Evolutionary conservation across 2,329 filamentous ascomycete genomes (phyloP).

Genomic region (Chaetoscypha palmicola): DNA sequence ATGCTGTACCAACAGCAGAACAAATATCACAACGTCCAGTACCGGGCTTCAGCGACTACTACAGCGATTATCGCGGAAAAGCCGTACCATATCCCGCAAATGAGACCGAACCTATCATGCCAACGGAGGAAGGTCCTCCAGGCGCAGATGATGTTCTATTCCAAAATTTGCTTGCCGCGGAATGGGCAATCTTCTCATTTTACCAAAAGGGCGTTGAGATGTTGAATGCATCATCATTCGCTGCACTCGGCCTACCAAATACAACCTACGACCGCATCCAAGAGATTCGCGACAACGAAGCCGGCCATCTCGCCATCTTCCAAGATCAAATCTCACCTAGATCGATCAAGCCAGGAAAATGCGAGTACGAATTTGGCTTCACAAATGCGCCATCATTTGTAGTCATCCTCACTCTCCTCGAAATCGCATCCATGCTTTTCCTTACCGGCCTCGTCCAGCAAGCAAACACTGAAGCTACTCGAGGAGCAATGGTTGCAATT

Average conservation of each 20-base stretch:
- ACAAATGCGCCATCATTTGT: slow-evolving; percentile 22
- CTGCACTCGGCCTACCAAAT: slow-evolving; percentile 32
- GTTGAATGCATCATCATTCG: slow-evolving; percentile 34
- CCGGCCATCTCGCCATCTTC: slow-evolving; percentile 39
- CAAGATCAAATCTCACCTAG: slow-evolving; percentile 37
- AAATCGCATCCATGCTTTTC: slow-evolving; percentile 36
- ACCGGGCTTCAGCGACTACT: slow-evolving; percentile 31
- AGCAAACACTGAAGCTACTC: slow-evolving; percentile 30
- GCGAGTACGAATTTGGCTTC: slow-evolving; percentile 30
- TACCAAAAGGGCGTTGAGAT: slow-evolving; percentile 37
- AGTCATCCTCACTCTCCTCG: slow-evolving; percentile 32
- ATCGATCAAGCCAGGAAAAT: slow-evolving; percentile 36
- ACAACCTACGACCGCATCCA: slow-evolving; percentile 34
- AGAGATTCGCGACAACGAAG: slow-evolving; percentile 41
- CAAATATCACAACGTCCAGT: too few relatives aligned
- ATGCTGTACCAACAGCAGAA: too few relatives aligned
- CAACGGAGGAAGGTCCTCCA: slow-evolving; percentile 27
- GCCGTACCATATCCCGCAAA: slow-evolving; percentile 34
- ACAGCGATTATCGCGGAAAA: slow-evolving; percentile 31
- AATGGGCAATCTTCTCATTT: slow-evolving; percentile 40
- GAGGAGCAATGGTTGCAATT: slow-evolving; percentile 34
- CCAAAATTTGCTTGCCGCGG: slow-evolving; percentile 39
- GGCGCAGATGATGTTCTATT: slow-evolving; percentile 37
- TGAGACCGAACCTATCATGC: slow-evolving; percentile 30
- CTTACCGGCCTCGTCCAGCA: slow-evolving; percentile 33